Evolutionary conservation across 192 early-diverging fungal genomes (phyloP).

Genomic region (Radiomyces spectabilis): DNA sequence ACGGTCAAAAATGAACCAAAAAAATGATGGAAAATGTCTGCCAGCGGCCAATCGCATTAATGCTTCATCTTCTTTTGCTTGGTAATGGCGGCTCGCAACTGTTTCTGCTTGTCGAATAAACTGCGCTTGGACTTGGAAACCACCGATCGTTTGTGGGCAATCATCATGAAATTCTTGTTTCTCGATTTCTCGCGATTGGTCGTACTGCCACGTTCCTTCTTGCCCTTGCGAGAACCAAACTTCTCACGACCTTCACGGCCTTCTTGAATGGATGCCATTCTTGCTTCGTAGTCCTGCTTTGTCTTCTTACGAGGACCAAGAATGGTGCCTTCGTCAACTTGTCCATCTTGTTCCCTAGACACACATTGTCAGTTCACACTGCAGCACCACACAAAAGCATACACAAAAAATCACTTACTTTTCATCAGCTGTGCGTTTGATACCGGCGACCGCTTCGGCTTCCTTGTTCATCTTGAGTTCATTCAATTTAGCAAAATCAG

Average conservation of each 20-base stretch:
- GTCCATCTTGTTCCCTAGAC: conserved; percentile 11
- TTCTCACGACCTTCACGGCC: conserved; percentile 90
- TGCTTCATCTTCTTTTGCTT: conserved; percentile 56
- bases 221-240: conserved; percentile 84
- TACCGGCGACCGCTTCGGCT: conserved; percentile 29
- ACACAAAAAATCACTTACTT: conserved; percentile 10
- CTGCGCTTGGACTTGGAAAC: conserved; percentile 65
- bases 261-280: conserved; percentile 77
- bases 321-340: conserved; percentile 38
- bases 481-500: conserved; percentile 85
- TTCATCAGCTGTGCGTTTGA: conserved; percentile 15
- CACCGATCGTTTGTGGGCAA: conserved; percentile 85
- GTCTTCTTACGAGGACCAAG: conserved; percentile 63
- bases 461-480: conserved; percentile 64
- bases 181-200: conserved; percentile 93
- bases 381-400: no score
- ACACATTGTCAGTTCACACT: not conserved
- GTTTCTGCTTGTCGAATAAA: conserved; percentile 66
- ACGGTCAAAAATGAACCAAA: no score
- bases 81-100: conserved; percentile 50
- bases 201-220: conserved; percentile 66
- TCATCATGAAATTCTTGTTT: conserved; percentile 93
- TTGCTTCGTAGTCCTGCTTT: conserved; percentile 89
- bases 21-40: no score
- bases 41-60: no score